These are phyloP conservation scores for Euclidium syriacum DNA, from an alignment of 345 rosid species.

Conservation along the genomic window DNA sequence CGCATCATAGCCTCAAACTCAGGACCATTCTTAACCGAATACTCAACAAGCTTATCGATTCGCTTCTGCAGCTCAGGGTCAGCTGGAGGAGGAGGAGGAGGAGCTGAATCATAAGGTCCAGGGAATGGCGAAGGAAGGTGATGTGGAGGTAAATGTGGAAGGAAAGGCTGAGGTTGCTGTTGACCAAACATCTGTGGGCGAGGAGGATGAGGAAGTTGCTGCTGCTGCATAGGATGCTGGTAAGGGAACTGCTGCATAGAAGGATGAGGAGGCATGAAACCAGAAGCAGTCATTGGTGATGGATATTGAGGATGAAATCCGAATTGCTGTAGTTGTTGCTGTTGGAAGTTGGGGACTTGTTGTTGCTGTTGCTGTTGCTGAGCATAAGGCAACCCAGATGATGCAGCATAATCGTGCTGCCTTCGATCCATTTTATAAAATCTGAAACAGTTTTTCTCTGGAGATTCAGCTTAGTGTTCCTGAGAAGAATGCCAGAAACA, in stretches of 20 bases:
- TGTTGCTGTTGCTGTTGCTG: conserved; percentile 76
- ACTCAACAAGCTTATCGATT: conserved; percentile 95
- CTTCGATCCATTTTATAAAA: conserved; percentile 39
- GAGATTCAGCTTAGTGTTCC: conserved; percentile 14
- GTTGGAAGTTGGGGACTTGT: conserved; percentile 61
- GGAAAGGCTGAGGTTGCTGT: conserved; percentile 55
- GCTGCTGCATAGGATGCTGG: conserved; percentile 73
- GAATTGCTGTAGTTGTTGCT: conserved; percentile 59
- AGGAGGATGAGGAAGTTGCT: conserved; percentile 49
- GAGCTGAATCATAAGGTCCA: conserved; percentile 62
- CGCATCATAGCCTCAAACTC: conserved; percentile 98
- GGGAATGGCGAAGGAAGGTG: conserved; percentile 62
- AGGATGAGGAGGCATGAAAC: conserved; percentile 72
- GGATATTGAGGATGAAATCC: conserved; percentile 79
- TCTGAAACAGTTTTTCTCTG: neutral
- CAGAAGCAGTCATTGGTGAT: conserved; percentile 43
- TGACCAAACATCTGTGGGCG: conserved; percentile 75
- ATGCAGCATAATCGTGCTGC: conserved; percentile 43
- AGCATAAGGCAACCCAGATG: conserved; percentile 73
- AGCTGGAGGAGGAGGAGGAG: conserved; percentile 64
- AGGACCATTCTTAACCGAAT: conserved; percentile 82
- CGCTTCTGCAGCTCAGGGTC: conserved; percentile 96
- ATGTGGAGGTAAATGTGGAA: conserved; percentile 65
- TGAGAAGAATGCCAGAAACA: conserved; percentile 1
- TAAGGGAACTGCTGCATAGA: conserved; percentile 80